Conservation (phyloP, 129 eudicot species). For the Ambrosia artemisiifolia region DNA sequence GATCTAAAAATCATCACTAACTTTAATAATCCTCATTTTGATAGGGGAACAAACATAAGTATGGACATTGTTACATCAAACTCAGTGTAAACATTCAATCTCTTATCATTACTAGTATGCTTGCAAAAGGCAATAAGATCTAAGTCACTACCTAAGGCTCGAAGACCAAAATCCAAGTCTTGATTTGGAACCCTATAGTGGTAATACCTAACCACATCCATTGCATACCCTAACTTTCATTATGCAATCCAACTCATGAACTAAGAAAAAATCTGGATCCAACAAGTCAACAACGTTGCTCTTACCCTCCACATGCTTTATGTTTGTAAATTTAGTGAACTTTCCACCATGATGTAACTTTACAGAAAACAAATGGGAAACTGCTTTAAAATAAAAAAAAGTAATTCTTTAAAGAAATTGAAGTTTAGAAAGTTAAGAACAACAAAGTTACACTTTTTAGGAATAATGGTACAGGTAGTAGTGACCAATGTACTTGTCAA, state of each 20-base stretch:
- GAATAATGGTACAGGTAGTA: no score
- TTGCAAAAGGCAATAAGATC: neutral
- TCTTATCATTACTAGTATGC: neutral
- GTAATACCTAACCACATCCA: no score
- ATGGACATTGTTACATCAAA: neutral
- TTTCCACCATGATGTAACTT: neutral
- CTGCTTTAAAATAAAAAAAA: neutral
- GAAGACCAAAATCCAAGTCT: neutral
- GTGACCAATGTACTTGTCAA: no score
- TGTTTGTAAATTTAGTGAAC: neutral
- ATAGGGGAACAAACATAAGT: no score
- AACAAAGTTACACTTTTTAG: no score
- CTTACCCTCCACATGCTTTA: neutral
- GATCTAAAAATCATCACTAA: no score
- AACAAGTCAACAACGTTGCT: neutral
- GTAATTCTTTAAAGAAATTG: no score
- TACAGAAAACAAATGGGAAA: neutral
- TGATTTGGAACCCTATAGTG: neutral
- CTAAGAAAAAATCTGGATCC: neutral
- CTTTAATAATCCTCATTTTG: no score
- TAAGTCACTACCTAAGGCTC: neutral
- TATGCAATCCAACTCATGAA: neutral
- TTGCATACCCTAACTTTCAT: neutral
- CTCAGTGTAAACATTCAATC: neutral
- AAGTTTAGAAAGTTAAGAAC: no score